phyloP scores from a whole-genome alignment of 2,329 filamentous ascomycete genomes.

The Fusarium sarcochroum region DNA sequence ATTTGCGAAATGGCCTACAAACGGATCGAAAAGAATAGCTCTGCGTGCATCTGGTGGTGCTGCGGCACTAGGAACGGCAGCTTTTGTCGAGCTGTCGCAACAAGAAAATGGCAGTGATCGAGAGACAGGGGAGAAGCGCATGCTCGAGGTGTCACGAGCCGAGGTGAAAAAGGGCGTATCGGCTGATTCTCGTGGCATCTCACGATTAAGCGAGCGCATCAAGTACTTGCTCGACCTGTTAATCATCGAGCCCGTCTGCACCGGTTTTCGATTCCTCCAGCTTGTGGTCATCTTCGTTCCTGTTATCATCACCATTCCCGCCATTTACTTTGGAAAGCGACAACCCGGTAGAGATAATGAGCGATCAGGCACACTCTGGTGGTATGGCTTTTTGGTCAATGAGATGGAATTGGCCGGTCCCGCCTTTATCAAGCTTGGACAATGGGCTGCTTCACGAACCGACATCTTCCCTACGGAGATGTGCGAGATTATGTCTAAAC shows the following conservation, averaged over 20 bases:
- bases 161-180: slow-evolving; percentile 81
- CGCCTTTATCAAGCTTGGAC: slow-evolving; percentile 98
- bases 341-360: slow-evolving; percentile 78
- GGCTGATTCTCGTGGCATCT: slow-evolving; percentile 71
- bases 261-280: slow-evolving; percentile 88
- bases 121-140: slow-evolving; percentile 84
- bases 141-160: slow-evolving; percentile 84
- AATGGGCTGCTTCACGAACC: slow-evolving; percentile 97
- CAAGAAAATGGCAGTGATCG: slow-evolving; percentile 63
- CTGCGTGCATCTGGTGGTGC: slow-evolving; percentile 60
- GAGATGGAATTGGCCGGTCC: slow-evolving; percentile 95
- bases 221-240: slow-evolving; percentile 79
- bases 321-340: slow-evolving; percentile 82
- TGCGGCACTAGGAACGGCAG: slow-evolving; percentile 65
- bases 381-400: slow-evolving; percentile 89
- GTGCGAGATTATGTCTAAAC: slow-evolving; percentile 92
- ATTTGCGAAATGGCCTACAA: slow-evolving; percentile 46
- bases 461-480: slow-evolving; percentile 96
- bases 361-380: slow-evolving; percentile 87
- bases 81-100: slow-evolving; percentile 71
- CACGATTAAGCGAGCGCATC: slow-evolving; percentile 69
- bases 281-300: slow-evolving; percentile 91
- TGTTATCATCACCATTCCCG: slow-evolving; percentile 84
- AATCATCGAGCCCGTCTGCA: slow-evolving; percentile 88
- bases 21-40: slow-evolving; percentile 45